These are phyloP conservation scores for Moesziomyces sp. DNA, from an alignment of 1,284 basidiomycete genomes.

Conservation along the genomic window DNA sequence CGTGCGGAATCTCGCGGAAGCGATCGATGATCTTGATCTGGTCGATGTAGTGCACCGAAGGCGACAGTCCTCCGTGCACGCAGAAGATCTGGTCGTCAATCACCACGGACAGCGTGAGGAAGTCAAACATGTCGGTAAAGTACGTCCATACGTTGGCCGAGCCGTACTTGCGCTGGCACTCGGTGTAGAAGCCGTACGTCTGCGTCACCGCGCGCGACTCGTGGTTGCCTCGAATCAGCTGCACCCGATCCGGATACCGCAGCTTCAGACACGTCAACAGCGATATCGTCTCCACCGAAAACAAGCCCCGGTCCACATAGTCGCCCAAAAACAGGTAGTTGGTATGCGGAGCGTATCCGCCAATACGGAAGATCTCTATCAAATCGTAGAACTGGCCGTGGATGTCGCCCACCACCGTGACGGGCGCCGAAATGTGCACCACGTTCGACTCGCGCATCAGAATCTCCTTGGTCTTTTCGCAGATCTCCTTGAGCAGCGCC, in stretches of 20 bases:
- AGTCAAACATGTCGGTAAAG: constrained; percentile 99
- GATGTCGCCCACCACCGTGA: constrained; percentile 98
- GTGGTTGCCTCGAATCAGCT: constrained; percentile 97
- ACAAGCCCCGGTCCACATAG: constrained; percentile 96
- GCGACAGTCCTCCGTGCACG: constrained; percentile 95
- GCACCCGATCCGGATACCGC: constrained; percentile 94
- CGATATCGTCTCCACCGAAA: constrained; percentile 98
- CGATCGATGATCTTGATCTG: constrained; percentile 99
- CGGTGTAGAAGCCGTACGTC: constrained; percentile 99
- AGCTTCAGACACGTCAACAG: constrained; percentile 95
- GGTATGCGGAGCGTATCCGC: constrained; percentile 93
- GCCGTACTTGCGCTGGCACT: constrained; percentile 97
- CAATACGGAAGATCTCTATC: constrained; percentile 98
- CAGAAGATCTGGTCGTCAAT: constrained; percentile 99
- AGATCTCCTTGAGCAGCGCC: constrained; percentile 65
- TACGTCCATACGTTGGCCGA: constrained; percentile 93
- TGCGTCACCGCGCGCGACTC: constrained; percentile 96
- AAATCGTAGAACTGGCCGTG: constrained; percentile 99
- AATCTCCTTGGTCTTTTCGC: constrained; percentile 72
- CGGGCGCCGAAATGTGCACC: constrained; percentile 95
- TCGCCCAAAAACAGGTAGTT: constrained; percentile 90
- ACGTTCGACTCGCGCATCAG: constrained; percentile 99
- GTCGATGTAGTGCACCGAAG: constrained; percentile 98
- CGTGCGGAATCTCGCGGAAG: constrained; percentile 99
- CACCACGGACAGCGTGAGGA: constrained; percentile 93